These are phyloP conservation scores for Cystobasidium onofrii DNA, from an alignment of 768 basidiomycete genomes.

Conservation along the genomic window DNA sequence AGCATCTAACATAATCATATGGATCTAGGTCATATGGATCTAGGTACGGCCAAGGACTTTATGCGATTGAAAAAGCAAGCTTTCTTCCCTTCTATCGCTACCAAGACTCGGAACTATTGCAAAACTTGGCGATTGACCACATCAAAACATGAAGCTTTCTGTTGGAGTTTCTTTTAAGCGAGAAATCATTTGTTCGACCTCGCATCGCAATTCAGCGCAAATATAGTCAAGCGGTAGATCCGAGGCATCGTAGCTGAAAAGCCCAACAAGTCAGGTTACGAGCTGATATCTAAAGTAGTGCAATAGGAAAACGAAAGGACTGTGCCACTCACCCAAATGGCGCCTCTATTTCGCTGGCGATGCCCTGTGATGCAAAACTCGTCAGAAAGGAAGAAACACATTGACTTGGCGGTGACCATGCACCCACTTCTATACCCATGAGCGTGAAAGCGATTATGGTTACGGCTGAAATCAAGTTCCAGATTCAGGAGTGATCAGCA, in stretches of 20 bases:
- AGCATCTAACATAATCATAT: too few relatives aligned
- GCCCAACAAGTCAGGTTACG: too few relatives aligned
- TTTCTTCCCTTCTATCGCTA: too few relatives aligned
- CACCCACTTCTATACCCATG: constrained; percentile 59
- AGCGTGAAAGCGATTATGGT: constrained; percentile 68
- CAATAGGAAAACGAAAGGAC: neutral
- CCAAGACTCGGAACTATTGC: too few relatives aligned
- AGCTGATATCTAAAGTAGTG: too few relatives aligned
- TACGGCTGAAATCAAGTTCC: constrained; percentile 47
- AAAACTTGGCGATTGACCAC: too few relatives aligned
- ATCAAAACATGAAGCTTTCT: constrained; percentile 5
- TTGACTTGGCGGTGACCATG: too few relatives aligned
- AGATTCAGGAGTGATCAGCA: too few relatives aligned
- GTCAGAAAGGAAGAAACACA: too few relatives aligned
- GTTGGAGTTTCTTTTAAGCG: constrained; percentile 4
- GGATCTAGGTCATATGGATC: too few relatives aligned
- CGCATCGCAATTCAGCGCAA: constrained; percentile 39
- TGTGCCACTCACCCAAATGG: constrained; percentile 47
- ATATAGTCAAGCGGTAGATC: constrained; percentile 39
- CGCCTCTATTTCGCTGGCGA: constrained; percentile 89
- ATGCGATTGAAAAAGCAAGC: too few relatives aligned
- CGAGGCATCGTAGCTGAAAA: constrained; percentile 33
- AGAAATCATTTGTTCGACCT: constrained; percentile 30
- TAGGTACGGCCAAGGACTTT: too few relatives aligned
- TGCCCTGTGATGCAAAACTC: constrained; percentile 55